Base-by-base conservation (phyloP, 257 asterid species). In the Solanum piurae region DNA sequence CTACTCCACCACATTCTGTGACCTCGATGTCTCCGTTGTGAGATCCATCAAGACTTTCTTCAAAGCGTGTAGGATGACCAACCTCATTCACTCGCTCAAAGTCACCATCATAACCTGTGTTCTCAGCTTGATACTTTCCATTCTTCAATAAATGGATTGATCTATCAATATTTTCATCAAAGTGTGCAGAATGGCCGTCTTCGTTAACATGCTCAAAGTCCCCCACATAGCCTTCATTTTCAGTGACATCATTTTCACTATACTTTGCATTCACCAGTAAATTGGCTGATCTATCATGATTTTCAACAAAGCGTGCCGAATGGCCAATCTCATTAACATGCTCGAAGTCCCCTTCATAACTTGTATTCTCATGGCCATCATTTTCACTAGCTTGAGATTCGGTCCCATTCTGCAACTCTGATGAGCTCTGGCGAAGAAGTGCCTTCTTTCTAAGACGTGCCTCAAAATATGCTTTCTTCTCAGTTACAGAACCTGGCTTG, bases 381-480 rank as follows among this genome's bases (percentile, higher is more conserved):
- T 88, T 89, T 62, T 92, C 94, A 87, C 91, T 86, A 71, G 84
- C 85, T 87, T 88, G 94, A 85, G 66, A 89, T 27, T 87, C 93
- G 10, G 82, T 55, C 83, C 85, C 91, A 29, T 90, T 91, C 40
- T 71, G 93, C 49, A 89, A 83, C 77, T 85, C 95, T 5, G 93
- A 87, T 29, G 95, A 89, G 31, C 90, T 79, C 76, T 87, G 92
- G 72, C 92, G 85, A 49, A 88, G 86, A 86, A 93, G 91, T 9
- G 94, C 92, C 90, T 90, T 93, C 91, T 89, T 94, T 83, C 88
- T 94, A 76, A 96, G 92, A 82, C 91, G 98, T 38, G 98, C 98
- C 92, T 96, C 99, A 46, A 96, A 94, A 89, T 94, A 94, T 18
- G 98, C 99, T 27, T 94, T 95, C 89, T 95, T 95, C 91, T 92